Conservation (phyloP, 164 flowering plant genomes). For the Berberis thunbergii region DNA sequence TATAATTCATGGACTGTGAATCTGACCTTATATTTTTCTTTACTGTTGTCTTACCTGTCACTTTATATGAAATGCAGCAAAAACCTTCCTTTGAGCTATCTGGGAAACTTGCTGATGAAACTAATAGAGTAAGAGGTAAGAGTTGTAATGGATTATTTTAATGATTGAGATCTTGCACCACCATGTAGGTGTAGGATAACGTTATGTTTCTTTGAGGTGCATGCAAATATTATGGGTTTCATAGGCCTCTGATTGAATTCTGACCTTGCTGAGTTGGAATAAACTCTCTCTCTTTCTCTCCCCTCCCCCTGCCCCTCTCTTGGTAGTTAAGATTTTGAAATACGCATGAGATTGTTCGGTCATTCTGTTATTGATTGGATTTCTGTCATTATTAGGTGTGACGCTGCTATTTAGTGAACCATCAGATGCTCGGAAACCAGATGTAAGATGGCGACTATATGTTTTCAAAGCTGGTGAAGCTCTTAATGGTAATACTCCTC, state of each 20-base stretch:
- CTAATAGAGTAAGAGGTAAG: conserved; percentile 90
- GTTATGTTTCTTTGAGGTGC: no score
- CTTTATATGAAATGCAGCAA: conserved; percentile 44
- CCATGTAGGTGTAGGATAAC: no score
- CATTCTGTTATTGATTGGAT: no score
- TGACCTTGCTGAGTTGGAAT: no score
- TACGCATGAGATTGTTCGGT: no score
- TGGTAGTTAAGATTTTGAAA: no score
- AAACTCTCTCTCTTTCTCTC: no score
- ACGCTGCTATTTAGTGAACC: conserved; percentile 89
- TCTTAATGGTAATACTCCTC: conserved; percentile 50
- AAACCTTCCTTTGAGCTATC: conserved; percentile 96
- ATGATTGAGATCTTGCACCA: background rate
- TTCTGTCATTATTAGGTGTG: conserved; percentile 47
- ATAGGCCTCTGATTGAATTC: no score
- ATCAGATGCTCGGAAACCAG: conserved; percentile 86
- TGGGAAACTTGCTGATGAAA: conserved; percentile 97
- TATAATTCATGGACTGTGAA: background rate
- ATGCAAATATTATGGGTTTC: no score
- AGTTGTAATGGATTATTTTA: background rate
- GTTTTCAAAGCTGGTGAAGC: conserved; percentile 92
- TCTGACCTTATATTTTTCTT: background rate
- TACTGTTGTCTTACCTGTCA: background rate
- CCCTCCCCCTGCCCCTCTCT: no score
- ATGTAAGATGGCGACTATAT: conserved; percentile 88